Evolutionary conservation across 1,284 basidiomycete genomes (phyloP).

Genomic region (Amylostereum chailletii): DNA sequence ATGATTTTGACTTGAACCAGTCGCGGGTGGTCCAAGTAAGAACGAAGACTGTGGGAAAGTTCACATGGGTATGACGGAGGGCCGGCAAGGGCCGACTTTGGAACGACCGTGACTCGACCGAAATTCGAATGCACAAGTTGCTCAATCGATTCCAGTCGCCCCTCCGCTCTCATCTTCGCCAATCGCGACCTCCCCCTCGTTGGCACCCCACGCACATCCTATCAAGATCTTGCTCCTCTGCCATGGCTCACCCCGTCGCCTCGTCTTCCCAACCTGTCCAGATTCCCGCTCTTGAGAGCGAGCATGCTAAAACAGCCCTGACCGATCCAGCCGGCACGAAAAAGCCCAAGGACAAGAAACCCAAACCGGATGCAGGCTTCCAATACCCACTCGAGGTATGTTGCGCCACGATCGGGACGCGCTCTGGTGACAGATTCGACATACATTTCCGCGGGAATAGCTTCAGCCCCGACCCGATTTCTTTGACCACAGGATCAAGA

Average conservation of each 20-base stretch:
- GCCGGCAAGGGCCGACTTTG: background rate
- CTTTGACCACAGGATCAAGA: conserved; percentile 84
- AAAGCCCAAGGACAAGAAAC: conserved; percentile 45
- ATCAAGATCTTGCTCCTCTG: conserved; percentile 4
- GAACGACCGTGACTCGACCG: conserved; percentile 7
- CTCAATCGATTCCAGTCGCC: conserved; percentile 15
- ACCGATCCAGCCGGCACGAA: conserved; percentile 19
- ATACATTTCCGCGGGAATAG: conserved; percentile 26
- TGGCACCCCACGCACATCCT: background rate
- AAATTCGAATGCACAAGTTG: conserved; percentile 15
- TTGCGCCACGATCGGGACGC: background rate
- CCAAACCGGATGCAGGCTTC: conserved; percentile 33
- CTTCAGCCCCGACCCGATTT: conserved; percentile 80
- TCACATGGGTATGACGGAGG: background rate
- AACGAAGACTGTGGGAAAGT: too few species aligned
- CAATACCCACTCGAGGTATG: conserved; percentile 56
- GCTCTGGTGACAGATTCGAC: too few species aligned
- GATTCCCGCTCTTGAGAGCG: conserved; percentile 23
- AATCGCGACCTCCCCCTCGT: background rate
- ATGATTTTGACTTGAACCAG: too few species aligned
- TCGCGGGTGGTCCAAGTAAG: too few species aligned
- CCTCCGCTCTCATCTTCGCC: background rate
- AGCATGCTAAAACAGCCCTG: conserved; percentile 14
- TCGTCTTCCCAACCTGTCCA: conserved; percentile 29
- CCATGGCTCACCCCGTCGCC: conserved; percentile 25